These are phyloP conservation scores for Cymbopogon citratus DNA, from an alignment of 176 grass and related monocot genomes.

Conservation along the genomic window DNA sequence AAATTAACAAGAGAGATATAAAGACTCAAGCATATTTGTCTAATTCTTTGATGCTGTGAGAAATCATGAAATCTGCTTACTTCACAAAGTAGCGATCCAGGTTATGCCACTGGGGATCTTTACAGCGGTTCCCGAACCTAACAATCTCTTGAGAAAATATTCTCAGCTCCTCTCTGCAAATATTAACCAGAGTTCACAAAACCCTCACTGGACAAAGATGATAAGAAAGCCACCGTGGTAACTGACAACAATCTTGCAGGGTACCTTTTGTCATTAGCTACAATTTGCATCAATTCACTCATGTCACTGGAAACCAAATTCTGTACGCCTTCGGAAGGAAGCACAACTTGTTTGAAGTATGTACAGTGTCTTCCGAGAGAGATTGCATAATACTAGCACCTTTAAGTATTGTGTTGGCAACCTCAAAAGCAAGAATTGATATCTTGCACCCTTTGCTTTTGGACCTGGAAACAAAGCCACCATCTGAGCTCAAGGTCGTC, in stretches of 20 bases:
- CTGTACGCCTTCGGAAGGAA: constrained; percentile 72
- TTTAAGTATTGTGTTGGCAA: constrained; percentile 91
- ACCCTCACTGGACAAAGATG: constrained; percentile 2
- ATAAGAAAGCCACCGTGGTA: constrained; percentile 12
- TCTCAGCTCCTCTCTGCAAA: constrained; percentile 72
- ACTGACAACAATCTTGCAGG: neutral
- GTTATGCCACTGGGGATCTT: constrained; percentile 85
- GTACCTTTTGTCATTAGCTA: constrained; percentile 83
- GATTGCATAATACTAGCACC: constrained; percentile 77
- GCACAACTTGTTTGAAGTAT: constrained; percentile 80
- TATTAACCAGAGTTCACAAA: constrained; percentile 30
- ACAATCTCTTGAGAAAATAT: constrained; percentile 67
- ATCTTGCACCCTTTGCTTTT: constrained; percentile 69
- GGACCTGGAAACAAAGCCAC: constrained; percentile 53
- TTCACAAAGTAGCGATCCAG: constrained; percentile 78
- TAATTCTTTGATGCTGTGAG: neutral
- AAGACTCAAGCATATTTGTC: neutral
- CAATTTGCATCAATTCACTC: constrained; percentile 52
- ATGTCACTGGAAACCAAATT: constrained; percentile 61
- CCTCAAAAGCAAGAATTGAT: constrained; percentile 91
- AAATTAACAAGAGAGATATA: constrained; percentile 30
- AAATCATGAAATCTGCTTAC: constrained; percentile 44
- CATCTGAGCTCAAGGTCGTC: constrained; percentile 55
- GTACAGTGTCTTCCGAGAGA: constrained; percentile 60
- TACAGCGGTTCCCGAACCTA: constrained; percentile 88